Evolutionary conservation across 306 rosid genomes (phyloP).

Genomic region (Malus asiatica): DNA sequence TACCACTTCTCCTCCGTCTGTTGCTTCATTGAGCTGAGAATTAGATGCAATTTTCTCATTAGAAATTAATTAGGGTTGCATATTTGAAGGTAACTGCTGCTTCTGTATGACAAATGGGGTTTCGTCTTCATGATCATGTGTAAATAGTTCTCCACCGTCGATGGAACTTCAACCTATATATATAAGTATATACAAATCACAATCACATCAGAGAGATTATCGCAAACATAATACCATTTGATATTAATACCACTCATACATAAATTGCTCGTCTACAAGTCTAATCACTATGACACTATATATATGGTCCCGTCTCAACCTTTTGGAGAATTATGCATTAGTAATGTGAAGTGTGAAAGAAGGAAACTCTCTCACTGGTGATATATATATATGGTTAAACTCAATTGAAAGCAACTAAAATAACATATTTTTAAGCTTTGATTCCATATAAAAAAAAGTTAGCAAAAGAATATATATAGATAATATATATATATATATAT

Average conservation of each 20-base stretch:
- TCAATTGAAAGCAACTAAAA: not conserved
- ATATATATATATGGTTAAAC: not conserved
- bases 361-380: not conserved
- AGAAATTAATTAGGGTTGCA: not conserved
- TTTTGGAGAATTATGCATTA: not conserved
- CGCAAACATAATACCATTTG: no score
- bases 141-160: no score
- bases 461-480: not conserved
- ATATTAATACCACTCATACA: no score
- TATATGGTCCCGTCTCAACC: not conserved
- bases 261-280: no score
- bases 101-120: no score
- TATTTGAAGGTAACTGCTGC: not conserved
- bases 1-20: not conserved
- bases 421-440: not conserved
- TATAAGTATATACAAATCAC: no score
- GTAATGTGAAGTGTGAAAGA: not conserved
- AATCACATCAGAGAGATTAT: no score
- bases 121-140: no score
- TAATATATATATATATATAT: no score
- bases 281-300: no score
- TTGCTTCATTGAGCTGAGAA: not conserved
- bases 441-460: not conserved
- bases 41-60: not conserved
- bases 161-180: no score